phyloP scores from a whole-genome alignment of 495 filamentous ascomycete species.

The Clavariopsis aquatica region DNA sequence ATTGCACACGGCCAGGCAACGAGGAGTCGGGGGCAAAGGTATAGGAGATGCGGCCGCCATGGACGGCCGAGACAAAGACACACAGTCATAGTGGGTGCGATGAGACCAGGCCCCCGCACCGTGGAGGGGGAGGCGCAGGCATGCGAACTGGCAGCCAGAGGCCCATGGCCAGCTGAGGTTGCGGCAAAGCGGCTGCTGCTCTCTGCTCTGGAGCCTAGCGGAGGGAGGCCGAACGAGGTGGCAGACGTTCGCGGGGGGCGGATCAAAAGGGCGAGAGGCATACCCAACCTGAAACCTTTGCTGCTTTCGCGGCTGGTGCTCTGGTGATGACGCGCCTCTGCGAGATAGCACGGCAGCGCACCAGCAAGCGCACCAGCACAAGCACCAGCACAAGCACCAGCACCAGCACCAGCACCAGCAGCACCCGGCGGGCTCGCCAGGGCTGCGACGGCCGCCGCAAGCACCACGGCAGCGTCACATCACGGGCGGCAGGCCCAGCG shows the following conservation, averaged over 20 bases:
- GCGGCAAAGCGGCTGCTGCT: neutral
- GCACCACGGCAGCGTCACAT: neutral
- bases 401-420: no score
- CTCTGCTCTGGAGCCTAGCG: neutral
- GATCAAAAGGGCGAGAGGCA: slow-evolving; percentile 3
- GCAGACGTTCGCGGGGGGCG: neutral
- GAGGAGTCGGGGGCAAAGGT: neutral
- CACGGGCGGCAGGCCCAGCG: neutral
- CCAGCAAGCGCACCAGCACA: no score
- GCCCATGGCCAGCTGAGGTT: slow-evolving; percentile 17
- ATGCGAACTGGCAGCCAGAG: neutral
- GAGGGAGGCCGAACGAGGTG: neutral
- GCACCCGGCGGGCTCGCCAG: neutral
- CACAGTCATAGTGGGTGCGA: neutral
- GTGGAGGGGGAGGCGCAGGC: slow-evolving; percentile 2
- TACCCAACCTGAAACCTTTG: slow-evolving; percentile 19
- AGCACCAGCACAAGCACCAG: no score
- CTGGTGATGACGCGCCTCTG: slow-evolving; percentile 14
- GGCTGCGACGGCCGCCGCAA: neutral
- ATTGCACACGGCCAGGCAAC: slow-evolving; percentile 10
- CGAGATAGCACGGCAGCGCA: neutral
- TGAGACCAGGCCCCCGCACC: slow-evolving; percentile 2
- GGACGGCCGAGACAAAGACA: neutral
- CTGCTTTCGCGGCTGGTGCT: slow-evolving; percentile 11
- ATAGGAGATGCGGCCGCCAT: neutral